A percentile compares a stretch with the other conserved stretches of the same genome.
These are phyloP conservation scores for Sordariomycetes sp. DNA, from an alignment of 2,329 filamentous ascomycete species.

Conservation along the genomic window DNA sequence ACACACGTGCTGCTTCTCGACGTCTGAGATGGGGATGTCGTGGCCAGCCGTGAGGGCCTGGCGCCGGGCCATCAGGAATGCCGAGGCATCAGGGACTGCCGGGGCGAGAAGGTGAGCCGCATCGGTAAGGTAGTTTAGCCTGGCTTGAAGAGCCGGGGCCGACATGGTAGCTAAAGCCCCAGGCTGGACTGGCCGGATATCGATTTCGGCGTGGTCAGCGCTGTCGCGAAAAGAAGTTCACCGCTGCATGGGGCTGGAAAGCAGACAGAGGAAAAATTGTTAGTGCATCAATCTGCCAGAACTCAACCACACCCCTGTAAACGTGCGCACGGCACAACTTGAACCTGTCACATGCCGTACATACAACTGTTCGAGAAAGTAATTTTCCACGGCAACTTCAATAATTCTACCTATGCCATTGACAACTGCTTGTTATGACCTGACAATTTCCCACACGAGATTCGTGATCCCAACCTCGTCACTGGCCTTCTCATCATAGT, in stretches of 20 bases:
- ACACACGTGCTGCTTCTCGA: conserved; percentile 45
- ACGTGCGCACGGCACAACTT: background rate
- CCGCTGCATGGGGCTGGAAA: background rate
- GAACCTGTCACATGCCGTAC: background rate
- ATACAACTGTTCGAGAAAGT: background rate
- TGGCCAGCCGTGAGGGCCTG: conserved; percentile 37
- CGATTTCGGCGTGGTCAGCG: background rate
- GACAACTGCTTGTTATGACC: background rate
- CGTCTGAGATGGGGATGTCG: conserved; percentile 29
- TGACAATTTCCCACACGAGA: conserved; percentile 69
- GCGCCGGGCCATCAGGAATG: conserved; percentile 46
- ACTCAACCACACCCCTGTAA: background rate
- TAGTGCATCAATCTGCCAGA: background rate
- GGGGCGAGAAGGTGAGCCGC: conserved; percentile 46
- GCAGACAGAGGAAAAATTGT: conserved; percentile 1
- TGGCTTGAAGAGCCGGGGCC: background rate
- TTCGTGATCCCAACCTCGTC: conserved; percentile 92
- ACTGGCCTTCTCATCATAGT: conserved; percentile 88
- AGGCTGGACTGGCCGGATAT: background rate
- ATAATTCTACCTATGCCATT: background rate
- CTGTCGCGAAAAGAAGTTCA: background rate
- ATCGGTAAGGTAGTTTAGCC: conserved; percentile 31
- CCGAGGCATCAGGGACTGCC: conserved; percentile 44
- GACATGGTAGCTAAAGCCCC: background rate
- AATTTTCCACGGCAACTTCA: background rate